Evolutionary conservation across 768 basidiomycete genomes (phyloP), one percentile per base, ranked within the genome.

Genomic region (Paxillus involutus): DNA sequence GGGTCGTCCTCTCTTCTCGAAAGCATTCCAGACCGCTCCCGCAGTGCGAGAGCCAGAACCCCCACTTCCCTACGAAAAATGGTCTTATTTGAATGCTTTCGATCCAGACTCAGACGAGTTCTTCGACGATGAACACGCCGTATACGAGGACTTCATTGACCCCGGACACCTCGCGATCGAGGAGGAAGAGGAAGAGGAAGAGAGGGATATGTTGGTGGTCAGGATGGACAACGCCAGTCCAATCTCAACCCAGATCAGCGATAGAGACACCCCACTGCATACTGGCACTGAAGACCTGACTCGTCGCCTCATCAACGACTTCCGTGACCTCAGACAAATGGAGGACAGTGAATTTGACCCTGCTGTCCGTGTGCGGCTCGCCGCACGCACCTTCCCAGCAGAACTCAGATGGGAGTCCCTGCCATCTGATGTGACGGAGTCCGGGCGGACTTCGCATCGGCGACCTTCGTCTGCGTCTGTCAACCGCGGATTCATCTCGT

Each of bases 91-190:
- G 70, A 86, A 88, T 64, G 75, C 80, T 10, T 90, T 90, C 67
- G 87, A 90, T 69, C 88, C 88, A 6, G 88, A 90, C 69, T 84
- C 86, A n/a, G 86, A 89, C 61, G 87, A 88, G 59, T 89, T 89
- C 64, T 86, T 86, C 64, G 73, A 71, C 54, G 72, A 71, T 49
- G 84, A 84, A 33, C 78, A 85, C 55, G 71, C 73, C 12, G 77
- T 78, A 45, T 84, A 82, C 69, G 88, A 90, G 77, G 82, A 80
- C 58, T 85, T 87, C 69, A 59, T 86, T 63, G 77, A 74, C 69
- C 75, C 77, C 54, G 71, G 65, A 55, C 26, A 48, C 1, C 26
- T 26, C 26, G 26, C 26, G 26, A 26, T 26, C 6, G 60, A 53
- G 13, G 62, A 60, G 1, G 60, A 60, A 2, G 62, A 51, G 0